A percentile compares a stretch with the other conserved stretches of the same genome.
Evolutionary conservation across 2,329 filamentous ascomycete species (phyloP).

Genomic region (Plectosphaerella plurivora): DNA sequence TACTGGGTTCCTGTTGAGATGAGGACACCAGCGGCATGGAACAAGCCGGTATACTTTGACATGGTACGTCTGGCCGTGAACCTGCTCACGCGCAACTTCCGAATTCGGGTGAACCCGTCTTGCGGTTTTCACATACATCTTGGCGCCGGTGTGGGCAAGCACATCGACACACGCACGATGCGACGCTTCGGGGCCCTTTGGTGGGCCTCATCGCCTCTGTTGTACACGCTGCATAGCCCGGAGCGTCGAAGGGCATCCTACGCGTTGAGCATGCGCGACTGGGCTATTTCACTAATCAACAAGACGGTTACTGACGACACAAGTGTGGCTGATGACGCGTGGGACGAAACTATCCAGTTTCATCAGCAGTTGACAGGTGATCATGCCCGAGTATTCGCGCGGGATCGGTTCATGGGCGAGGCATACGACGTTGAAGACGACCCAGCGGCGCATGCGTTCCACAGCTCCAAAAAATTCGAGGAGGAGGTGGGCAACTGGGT

Average conservation of each 20-base stretch:
- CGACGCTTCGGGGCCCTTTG: slow-evolving; percentile 25
- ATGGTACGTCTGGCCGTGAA: slow-evolving; percentile 24
- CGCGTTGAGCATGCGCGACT: too few relatives aligned
- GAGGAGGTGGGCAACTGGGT: too few relatives aligned
- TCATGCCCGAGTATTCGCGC: slow-evolving; percentile 11
- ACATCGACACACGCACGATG: slow-evolving; percentile 20
- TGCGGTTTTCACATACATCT: slow-evolving; percentile 33
- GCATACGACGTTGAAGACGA: neutral
- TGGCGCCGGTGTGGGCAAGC: slow-evolving; percentile 22
- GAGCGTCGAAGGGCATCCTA: slow-evolving; percentile 16
- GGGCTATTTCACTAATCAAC: too few relatives aligned
- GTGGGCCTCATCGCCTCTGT: slow-evolving; percentile 29
- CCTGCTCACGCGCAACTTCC: slow-evolving; percentile 22
- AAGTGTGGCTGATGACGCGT: too few relatives aligned
- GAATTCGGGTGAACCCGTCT: slow-evolving; percentile 24
- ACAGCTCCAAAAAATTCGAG: too few relatives aligned
- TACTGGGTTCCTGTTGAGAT: slow-evolving; percentile 23
- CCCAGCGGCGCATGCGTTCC: neutral
- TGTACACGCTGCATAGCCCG: slow-evolving; percentile 29
- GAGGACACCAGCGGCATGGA: slow-evolving; percentile 26
- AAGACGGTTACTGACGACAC: too few relatives aligned
- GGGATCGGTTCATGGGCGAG: slow-evolving; percentile 20
- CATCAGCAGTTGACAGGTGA: too few relatives aligned
- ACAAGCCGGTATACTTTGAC: slow-evolving; percentile 18
- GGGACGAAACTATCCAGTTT: too few relatives aligned